phyloP scores from a whole-genome alignment of 305 asterid species.

The Ruellia speciosa region DNA sequence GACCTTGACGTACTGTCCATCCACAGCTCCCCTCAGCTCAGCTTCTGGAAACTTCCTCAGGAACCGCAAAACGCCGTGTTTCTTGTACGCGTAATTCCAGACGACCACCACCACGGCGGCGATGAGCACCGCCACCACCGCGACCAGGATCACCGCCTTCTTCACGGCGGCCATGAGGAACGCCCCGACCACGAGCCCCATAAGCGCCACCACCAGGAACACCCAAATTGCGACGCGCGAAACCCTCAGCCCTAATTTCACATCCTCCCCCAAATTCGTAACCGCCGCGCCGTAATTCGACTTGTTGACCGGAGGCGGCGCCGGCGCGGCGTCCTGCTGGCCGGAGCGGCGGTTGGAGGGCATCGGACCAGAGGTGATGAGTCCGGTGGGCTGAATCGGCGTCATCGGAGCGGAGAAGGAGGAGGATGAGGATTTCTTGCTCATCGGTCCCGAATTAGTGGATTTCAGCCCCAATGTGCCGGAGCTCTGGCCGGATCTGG shows the following conservation, averaged over 20 bases:
- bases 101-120: constrained; percentile 20
- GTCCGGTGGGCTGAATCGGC: constrained; percentile 69
- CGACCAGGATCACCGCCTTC: constrained; percentile 39
- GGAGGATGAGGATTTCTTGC: constrained; percentile 37
- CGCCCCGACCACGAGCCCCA: constrained; percentile 57
- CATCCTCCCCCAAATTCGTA: constrained; percentile 34
- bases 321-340: constrained; percentile 27
- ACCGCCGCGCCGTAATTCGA: constrained; percentile 44
- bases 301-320: constrained; percentile 27
- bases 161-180: constrained; percentile 50
- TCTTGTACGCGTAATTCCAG: constrained; percentile 44
- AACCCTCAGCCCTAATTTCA: constrained; percentile 40
- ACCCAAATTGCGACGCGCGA: constrained; percentile 54
- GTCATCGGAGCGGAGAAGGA: constrained; percentile 64
- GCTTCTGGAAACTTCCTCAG: constrained; percentile 32
- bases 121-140: constrained; percentile 31
- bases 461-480: constrained; percentile 33
- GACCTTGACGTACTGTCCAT: constrained; percentile 65
- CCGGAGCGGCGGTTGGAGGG: constrained; percentile 39
- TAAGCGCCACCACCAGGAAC: constrained; percentile 39
- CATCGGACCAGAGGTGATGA: constrained; percentile 46
- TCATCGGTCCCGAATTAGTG: constrained; percentile 24
- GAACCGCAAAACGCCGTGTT: constrained; percentile 37
- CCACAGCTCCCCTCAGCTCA: constrained; percentile 42
- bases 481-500: constrained; percentile 56